Percentiles rank a stretch among this genome's conserved stretches.
These are phyloP conservation scores for Verticillium nubilum DNA, from an alignment of 2,329 filamentous ascomycete genomes.

Conservation along the genomic window DNA sequence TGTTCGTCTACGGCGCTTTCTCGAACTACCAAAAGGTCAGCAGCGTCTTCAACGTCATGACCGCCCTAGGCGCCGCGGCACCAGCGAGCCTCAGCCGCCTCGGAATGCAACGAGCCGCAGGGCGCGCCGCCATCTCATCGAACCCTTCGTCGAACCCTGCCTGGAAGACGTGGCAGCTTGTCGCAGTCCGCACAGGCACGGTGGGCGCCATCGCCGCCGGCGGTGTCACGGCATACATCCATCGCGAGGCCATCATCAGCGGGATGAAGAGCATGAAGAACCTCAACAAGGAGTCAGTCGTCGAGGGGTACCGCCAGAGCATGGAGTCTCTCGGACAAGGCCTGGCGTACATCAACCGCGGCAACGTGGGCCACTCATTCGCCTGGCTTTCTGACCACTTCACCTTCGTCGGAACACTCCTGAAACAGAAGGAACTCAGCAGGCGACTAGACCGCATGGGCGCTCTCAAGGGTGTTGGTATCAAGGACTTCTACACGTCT, in stretches of 20 bases:
- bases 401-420: constrained; percentile 76
- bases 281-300: constrained; percentile 40
- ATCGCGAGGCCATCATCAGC: constrained; percentile 61
- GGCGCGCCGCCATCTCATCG: constrained; percentile 15
- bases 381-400: constrained; percentile 78
- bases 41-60: constrained; percentile 52
- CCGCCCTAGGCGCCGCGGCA: constrained; percentile 42
- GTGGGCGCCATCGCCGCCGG: constrained; percentile 77
- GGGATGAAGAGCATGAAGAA: constrained; percentile 40
- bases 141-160: constrained; percentile 26
- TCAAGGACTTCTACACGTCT: constrained; percentile 71
- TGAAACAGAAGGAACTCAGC: constrained; percentile 67
- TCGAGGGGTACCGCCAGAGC: constrained; percentile 41
- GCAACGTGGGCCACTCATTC: constrained; percentile 62
- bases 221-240: constrained; percentile 74
- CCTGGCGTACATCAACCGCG: constrained; percentile 51
- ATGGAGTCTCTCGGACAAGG: constrained; percentile 46
- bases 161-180: constrained; percentile 52
- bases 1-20: constrained; percentile 57
- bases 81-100: constrained; percentile 36
- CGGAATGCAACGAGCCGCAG: constrained; percentile 24
- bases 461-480: constrained; percentile 57
- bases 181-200: constrained; percentile 76
- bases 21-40: constrained; percentile 54
- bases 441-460: constrained; percentile 60